Evolutionary conservation across 805 yeast genomes (phyloP), one percentile per base, ranked within the genome.

Genomic region (Metschnikowia peoriensis): DNA sequence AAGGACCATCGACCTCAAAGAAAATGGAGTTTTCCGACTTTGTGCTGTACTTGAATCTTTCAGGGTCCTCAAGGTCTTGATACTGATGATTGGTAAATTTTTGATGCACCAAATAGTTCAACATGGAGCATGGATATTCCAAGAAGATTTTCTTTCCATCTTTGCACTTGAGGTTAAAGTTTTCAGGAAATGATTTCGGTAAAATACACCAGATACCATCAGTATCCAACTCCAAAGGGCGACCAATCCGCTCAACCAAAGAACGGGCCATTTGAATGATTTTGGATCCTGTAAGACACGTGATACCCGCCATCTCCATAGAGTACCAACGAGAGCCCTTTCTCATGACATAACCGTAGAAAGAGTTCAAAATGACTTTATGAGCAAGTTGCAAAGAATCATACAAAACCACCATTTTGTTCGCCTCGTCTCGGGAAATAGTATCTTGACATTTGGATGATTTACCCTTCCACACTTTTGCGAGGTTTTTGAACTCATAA

Each of bases 191-290:
- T 1, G 96, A 82, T 47, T 83, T 79, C 1, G 99, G 99, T 42
- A 94, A 75, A 57, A 92, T 94, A 81, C 99, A 94, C 99, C 99
- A 94, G 64, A 94, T 94, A 76, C 99, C 99, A 78, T 94, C 99
- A 0, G 99, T 94, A 70, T 94, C 99, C 58, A 94, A 80, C 65
- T 94, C 99, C 54, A 94, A 74, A 0, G 99, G 99, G 61, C 98
- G 79, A 1, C 99, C 99, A 5, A 96, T 73, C 62, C 97, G 76
- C 66, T 93, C 98, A 12, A 94, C 97, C 53, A 94, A 73, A 0
- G 87, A 73, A 56, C 98, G 78, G 0, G 99, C 99, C 94, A 93
- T 88, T 70, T 96, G 98, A 75, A 94, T 94, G 61, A 94, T 94
- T 0, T 96, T 90, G 0, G 99, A 97, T 49, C 99, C 99, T 0